Base-by-base conservation (phyloP, 2,329 filamentous ascomycete genomes). In the Trichoderma lentiforme region DNA sequence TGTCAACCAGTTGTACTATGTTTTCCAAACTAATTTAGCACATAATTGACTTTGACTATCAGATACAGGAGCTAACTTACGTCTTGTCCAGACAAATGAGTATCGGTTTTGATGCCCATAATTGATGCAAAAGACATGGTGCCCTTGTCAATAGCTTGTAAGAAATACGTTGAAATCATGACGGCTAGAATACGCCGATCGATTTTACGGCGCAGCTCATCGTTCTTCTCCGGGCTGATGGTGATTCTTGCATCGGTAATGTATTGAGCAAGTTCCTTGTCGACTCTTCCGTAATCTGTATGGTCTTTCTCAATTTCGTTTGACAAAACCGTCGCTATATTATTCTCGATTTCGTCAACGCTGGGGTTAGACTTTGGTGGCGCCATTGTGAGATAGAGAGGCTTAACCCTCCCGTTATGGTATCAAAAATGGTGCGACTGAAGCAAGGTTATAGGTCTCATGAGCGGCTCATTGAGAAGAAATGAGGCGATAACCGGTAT, bases 81-180 rank as follows among this genome's bases (percentile, higher is more conserved):
- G 30, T 69, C 66, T 34, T 69, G 66, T 14, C 36, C 28, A 51
- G 39, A 51, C 7, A 69, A 26, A 30, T 61, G 34, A 8, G 66
- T 61, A 21, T 69, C 66, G 11, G 21, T 9, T 9, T 69, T 58
- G 3, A 69, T 69, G 12, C 66, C 66, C 66, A 69, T 69, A 4
- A 69, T 69, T 14, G 66, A 69, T 21, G 66, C 66, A 53, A 69
- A 69, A 3, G 66, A 69, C 66, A 69, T 69, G 12, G 66, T 69
- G 24, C 66, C 66, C 26, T 69, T 69, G 18, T 69, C 66, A 24
- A 69, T 69, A 26, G 66, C 56, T 11, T 69, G 66, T 7, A 69
- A 21, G 24, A 69, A 69, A 36, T 69, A 69, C 7, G 66, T 69
- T 7, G 28, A 61, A 32, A 61, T 51, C 66, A 69, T 69, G 14